Evolutionary conservation across 2,329 filamentous ascomycete genomes (phyloP), one percentile per base, ranked within the genome.

Genomic region (Reticulascus tulasneorum): DNA sequence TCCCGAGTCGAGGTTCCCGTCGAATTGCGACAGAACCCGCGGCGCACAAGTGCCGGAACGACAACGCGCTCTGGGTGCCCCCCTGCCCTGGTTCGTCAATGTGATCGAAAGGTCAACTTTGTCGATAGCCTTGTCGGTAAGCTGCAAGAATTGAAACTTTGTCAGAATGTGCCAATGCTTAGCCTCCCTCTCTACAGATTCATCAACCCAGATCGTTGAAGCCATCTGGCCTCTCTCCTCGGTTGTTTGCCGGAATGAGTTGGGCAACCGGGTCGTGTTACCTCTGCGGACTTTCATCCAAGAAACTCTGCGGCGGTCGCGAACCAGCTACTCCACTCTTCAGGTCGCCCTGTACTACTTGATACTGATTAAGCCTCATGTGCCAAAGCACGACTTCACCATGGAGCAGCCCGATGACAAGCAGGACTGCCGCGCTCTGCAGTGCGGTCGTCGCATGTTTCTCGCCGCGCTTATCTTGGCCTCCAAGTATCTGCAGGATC

Each of bases 61-160:
- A 63, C 77, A 48, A 75, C 76, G 50, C 34, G 44, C n/a, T 21
- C 37, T 17, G 32, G 31, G 20, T 73, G 76, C 52, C 84, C 86
- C 51, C 87, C 91, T 32, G 67, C 83, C 40, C 76, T 96, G 47
- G 74, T 90, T 46, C 84, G 90, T 54, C 90, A 96, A 69, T 79
- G 81, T 55, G 89, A 96, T 66, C 86, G 90, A 58, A 95, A 95
- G 73, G 78, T 87, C 58, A 90, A 85, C 64, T 96, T 97, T 58
- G 91, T 97, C 65, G 90, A 96, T 64, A 93, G 83, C 63, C 86
- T 96, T 62, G 90, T 96, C 71, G 91, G 91, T 96, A 88, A 87
- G 91, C 73, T 60, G 51, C 57, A 53, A 44, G 45, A 47, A 49
- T 46, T 47, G 47, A 33, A 27, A 42, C 19, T 42, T 43, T 35